These are phyloP conservation scores for Epichloe gansuensis DNA, from an alignment of 2,329 filamentous ascomycete genomes.

Conservation along the genomic window DNA sequence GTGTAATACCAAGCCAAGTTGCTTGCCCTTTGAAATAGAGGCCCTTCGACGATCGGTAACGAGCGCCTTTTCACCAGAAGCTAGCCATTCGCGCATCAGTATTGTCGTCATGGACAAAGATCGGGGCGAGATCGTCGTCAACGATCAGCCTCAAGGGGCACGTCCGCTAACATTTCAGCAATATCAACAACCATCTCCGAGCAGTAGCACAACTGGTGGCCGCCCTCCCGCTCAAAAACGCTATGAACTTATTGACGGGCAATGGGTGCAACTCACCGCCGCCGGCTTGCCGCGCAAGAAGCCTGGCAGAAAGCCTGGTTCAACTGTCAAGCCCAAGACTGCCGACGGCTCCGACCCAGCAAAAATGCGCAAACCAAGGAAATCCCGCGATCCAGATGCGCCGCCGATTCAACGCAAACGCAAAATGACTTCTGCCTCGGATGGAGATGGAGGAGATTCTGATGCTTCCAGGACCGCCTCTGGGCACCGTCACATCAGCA, in stretches of 20 bases:
- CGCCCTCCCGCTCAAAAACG: conserved; percentile 16
- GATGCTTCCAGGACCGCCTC: conserved; percentile 14
- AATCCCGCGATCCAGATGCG: conserved; percentile 47
- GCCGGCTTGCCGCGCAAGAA: conserved; percentile 50
- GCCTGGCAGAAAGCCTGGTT: conserved; percentile 53
- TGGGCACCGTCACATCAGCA: conserved; percentile 11
- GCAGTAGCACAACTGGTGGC: conserved; percentile 13
- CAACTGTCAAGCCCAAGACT: conserved; percentile 32
- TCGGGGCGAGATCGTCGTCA: conserved; percentile 33
- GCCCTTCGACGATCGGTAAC: conserved; percentile 8
- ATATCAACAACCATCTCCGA: conserved; percentile 14
- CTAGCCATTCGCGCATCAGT: conserved; percentile 12
- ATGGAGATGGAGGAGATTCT: conserved; percentile 23
- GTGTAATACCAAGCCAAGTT: neutral
- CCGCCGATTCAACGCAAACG: conserved; percentile 42
- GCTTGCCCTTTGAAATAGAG: no score
- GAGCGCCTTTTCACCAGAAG: neutral
- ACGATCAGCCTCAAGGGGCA: conserved; percentile 20
- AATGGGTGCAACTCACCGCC: conserved; percentile 39
- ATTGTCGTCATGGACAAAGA: conserved; percentile 27
- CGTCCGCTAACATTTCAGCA: conserved; percentile 16
- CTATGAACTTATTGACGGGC: conserved; percentile 25
- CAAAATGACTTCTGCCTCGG: conserved; percentile 32
- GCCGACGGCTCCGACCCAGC: conserved; percentile 27
- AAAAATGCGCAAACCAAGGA: conserved; percentile 42